Evolutionary conservation across 306 rosid genomes (phyloP), one percentile per base, ranked within the genome.

Genomic region (Quercus glauca): DNA sequence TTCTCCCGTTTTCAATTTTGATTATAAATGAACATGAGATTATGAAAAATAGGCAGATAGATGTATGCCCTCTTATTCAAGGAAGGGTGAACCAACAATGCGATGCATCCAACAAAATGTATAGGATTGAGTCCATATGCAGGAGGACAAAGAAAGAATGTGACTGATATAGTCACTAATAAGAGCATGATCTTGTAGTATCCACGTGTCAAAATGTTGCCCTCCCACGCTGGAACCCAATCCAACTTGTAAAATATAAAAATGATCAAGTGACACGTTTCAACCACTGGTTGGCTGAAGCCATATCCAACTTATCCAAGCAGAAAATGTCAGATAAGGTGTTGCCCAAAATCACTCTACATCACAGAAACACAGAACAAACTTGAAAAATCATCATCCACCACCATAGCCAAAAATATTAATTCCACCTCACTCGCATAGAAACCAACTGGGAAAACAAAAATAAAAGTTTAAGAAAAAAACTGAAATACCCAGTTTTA

Each of bases 251-350:
- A 81, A 75, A 81, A 71, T 20, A 26, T 20, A 72, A 64, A 69
- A 79, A 28, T 12, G 23, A 5, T 3, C 6, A 13, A 13, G 3
- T 0, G 13, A 75, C 68, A 77, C 80, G 45, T 59, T 31, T 41
- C 35, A 0, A 15, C 5, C 13, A 1, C 3, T 67, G 70, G 88
- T 91, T 92, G 97, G 97, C 3, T 2, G 19, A 63, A 0, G 28
- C 78, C 79, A 84, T 67, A 94, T 88, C 92, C 88, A 83, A 75
- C 59, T 88, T 94, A 92, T 92, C 97, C 92, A 78, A 91, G 74
- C 56, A 70, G 84, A 88, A 87, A 87, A 74, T 56, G 78, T 60
- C 53, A 83, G 99, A 95, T 95, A 95, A 90, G 97, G 88, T 75
- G 77, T 5, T 10, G 9, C 76, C 73, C 78, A 51, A 2, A 69